phyloP scores from a whole-genome alignment of 805 yeast genomes.

The Candida sphagnicola region DNA sequence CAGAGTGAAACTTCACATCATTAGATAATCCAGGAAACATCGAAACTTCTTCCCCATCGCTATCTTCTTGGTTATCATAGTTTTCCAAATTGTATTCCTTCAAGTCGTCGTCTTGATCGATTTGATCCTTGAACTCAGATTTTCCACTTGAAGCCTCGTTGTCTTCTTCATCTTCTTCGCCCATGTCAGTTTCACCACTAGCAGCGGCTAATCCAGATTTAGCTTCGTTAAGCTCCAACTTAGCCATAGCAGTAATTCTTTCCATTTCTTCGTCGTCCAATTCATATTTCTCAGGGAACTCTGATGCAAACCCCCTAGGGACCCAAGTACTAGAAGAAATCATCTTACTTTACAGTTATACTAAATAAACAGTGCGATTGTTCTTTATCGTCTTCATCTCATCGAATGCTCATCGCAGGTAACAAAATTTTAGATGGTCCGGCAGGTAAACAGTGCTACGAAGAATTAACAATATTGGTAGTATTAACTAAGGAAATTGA shows the following conservation, averaged over 20 bases:
- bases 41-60: constrained; percentile 54
- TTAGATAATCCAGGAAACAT: constrained; percentile 71
- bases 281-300: constrained; percentile 85
- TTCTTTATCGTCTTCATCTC: neutral
- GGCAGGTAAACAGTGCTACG: too few species aligned
- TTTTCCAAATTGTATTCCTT: constrained; percentile 84
- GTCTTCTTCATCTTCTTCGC: neutral
- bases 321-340: constrained; percentile 94
- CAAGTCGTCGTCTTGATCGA: constrained; percentile 75
- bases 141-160: neutral
- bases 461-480: too few species aligned
- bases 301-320: constrained; percentile 92
- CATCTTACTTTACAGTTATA: constrained; percentile 39
- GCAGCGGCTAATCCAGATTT: constrained; percentile 52
- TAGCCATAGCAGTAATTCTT: constrained; percentile 81
- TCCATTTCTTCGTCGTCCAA: constrained; percentile 90
- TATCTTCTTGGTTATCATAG: constrained; percentile 66
- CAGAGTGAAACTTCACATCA: constrained; percentile 54
- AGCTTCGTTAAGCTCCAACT: constrained; percentile 76
- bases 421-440: neutral
- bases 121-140: constrained; percentile 43
- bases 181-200: neutral
- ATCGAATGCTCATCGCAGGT: constrained; percentile 1
- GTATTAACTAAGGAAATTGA: too few species aligned
- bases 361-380: neutral